These are phyloP conservation scores for Lasiodiplodia hormozganensis DNA, from an alignment of 2,329 filamentous ascomycete species.

Conservation along the genomic window DNA sequence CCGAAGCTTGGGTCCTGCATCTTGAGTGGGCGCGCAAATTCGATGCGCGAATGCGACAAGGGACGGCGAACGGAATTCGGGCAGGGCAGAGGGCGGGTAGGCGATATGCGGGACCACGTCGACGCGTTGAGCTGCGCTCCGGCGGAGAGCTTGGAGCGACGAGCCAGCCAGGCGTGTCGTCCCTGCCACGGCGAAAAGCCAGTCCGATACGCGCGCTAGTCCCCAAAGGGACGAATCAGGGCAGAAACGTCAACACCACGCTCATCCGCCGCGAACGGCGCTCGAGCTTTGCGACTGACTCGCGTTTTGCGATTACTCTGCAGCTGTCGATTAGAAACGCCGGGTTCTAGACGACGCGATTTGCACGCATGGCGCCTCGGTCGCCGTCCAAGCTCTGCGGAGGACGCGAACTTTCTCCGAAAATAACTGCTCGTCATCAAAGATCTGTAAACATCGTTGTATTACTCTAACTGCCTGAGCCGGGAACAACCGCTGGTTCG, in stretches of 20 bases:
- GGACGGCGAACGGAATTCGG: slow-evolving; percentile 11
- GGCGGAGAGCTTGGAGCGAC: slow-evolving; percentile 28
- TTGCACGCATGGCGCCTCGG: not conserved
- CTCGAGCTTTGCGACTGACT: not conserved
- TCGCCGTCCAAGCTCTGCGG: slow-evolving; percentile 5
- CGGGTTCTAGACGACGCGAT: not conserved
- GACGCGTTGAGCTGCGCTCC: slow-evolving; percentile 29
- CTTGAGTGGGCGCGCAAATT: slow-evolving; percentile 16
- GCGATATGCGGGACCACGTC: slow-evolving; percentile 26
- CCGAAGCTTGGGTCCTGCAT: slow-evolving; percentile 30
- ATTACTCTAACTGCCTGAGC: not conserved
- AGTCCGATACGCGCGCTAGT: slow-evolving; percentile 21
- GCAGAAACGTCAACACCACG: slow-evolving; percentile 10
- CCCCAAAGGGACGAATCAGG: not conserved
- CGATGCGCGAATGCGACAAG: slow-evolving; percentile 15
- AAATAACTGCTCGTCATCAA: not conserved
- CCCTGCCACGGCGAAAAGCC: slow-evolving; percentile 23
- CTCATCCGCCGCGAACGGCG: not conserved
- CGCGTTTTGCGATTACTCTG: not conserved
- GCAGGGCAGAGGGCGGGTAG: slow-evolving; percentile 9
- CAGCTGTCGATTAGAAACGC: not conserved
- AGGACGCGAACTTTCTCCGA: slow-evolving; percentile 21
- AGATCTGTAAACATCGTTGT: not conserved
- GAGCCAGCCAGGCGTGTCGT: slow-evolving; percentile 25
- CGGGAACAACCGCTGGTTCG: not conserved